phyloP scores from a whole-genome alignment of 371 early-diverging fungal species.

The Saksenaea vasiformis region DNA sequence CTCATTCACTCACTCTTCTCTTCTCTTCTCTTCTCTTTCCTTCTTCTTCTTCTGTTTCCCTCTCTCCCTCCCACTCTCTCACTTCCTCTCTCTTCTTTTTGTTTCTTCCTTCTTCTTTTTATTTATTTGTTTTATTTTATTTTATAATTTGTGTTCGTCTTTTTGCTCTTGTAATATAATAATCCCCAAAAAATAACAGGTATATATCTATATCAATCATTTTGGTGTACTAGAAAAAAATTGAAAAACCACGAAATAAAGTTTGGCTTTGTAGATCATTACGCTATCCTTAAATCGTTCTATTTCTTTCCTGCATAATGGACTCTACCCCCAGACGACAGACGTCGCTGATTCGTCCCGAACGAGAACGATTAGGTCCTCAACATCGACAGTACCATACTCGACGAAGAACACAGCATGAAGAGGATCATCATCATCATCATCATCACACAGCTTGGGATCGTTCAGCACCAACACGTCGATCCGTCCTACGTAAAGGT shows the following conservation, averaged over 20 bases:
- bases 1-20: background rate
- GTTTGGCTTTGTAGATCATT: conserved; percentile 5
- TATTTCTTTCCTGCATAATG: conserved; percentile 16
- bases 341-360: conserved; percentile 64
- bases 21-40: conserved; percentile 2
- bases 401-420: conserved; percentile 8
- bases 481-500: conserved; percentile 19
- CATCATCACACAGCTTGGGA: no score
- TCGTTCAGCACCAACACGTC: conserved; percentile 13
- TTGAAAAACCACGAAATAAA: conserved; percentile 4
- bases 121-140: conserved; percentile 1
- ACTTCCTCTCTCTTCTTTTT: background rate
- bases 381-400: conserved; percentile 52
- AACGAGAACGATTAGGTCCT: conserved; percentile 53
- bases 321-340: conserved; percentile 33
- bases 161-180: background rate
- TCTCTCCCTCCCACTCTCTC: background rate
- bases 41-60: background rate
- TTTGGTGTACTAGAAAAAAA: background rate
- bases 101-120: background rate
- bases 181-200: background rate
- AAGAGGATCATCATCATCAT: conserved; percentile 1
- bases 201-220: background rate
- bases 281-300: conserved; percentile 13
- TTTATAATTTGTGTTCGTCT: background rate